These are phyloP conservation scores for Phytopythium litorale DNA, from an alignment of 352 stramenopile species.

Conservation along the genomic window DNA sequence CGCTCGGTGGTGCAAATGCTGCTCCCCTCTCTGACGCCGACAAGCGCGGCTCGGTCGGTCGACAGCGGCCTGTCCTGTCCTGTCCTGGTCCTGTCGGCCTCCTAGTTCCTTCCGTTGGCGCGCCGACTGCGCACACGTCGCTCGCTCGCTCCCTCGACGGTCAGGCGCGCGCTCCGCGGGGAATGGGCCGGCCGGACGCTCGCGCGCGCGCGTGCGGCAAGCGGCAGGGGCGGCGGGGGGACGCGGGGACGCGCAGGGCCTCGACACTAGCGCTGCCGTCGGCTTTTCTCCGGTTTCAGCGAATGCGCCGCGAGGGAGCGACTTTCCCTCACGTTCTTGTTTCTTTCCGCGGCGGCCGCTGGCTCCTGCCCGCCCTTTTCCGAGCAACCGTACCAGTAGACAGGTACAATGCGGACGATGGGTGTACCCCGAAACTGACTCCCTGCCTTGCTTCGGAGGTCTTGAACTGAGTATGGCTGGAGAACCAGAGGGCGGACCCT, in stretches of 20 bases:
- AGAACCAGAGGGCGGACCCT: not conserved
- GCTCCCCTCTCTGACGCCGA: not conserved
- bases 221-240: not conserved
- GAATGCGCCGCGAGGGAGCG: slow-evolving; percentile 7
- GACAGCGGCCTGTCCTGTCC: not conserved
- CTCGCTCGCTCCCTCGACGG: not conserved
- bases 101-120: not conserved
- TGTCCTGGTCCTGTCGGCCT: not conserved
- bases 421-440: slow-evolving; percentile 5
- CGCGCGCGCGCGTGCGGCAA: not conserved
- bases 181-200: not conserved
- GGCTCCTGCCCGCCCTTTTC: slow-evolving; percentile 1
- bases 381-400: not conserved
- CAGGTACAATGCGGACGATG: not conserved
- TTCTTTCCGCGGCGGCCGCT: slow-evolving; percentile 1
- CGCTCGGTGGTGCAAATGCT: not conserved
- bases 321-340: slow-evolving; percentile 1
- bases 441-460: not conserved
- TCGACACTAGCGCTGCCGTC: not conserved
- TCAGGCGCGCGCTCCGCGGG: not conserved
- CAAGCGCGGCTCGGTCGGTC: not conserved
- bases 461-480: not conserved
- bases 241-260: not conserved
- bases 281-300: slow-evolving; percentile 2
- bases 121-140: not conserved